Evolutionary conservation across 768 basidiomycete species (phyloP).

Genomic region (Tylopilus subfusipes): DNA sequence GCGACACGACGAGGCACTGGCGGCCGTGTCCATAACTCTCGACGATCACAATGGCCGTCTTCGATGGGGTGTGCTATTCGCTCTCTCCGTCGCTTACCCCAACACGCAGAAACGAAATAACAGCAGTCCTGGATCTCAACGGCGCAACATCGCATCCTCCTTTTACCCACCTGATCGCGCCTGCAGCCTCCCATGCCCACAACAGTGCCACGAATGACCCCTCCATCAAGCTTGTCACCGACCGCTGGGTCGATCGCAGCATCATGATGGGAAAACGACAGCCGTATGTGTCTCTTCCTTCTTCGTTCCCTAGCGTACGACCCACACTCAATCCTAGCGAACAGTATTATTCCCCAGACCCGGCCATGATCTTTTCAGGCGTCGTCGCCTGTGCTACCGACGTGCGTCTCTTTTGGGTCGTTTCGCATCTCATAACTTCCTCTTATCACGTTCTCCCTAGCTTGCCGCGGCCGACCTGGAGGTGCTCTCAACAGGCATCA

Average conservation of each 20-base stretch:
- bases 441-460: conserved; percentile 27
- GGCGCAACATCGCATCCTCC: conserved; percentile 50
- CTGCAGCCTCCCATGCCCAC: conserved; percentile 52
- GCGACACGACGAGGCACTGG: too few relatives aligned
- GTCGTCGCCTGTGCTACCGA: too few relatives aligned
- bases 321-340: conserved; percentile 33
- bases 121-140: conserved; percentile 46
- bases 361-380: conserved; percentile 75
- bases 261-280: conserved; percentile 56
- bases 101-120: conserved; percentile 41
- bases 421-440: background rate
- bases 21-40: too few relatives aligned
- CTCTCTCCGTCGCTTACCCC: conserved; percentile 49
- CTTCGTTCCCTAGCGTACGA: background rate
- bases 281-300: conserved; percentile 39
- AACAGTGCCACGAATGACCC: conserved; percentile 34
- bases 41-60: conserved; percentile 29
- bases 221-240: conserved; percentile 35
- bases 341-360: conserved; percentile 71
- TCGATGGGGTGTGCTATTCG: conserved; percentile 43
- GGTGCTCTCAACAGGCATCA: conserved; percentile 67
- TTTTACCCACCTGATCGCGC: conserved; percentile 47
- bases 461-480: conserved; percentile 64
- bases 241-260: too few relatives aligned
- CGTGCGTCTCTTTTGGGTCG: conserved; percentile 14